Evolutionary conservation across 2,329 filamentous ascomycete species (phyloP).

Genomic region (Diaporthe ampelina): DNA sequence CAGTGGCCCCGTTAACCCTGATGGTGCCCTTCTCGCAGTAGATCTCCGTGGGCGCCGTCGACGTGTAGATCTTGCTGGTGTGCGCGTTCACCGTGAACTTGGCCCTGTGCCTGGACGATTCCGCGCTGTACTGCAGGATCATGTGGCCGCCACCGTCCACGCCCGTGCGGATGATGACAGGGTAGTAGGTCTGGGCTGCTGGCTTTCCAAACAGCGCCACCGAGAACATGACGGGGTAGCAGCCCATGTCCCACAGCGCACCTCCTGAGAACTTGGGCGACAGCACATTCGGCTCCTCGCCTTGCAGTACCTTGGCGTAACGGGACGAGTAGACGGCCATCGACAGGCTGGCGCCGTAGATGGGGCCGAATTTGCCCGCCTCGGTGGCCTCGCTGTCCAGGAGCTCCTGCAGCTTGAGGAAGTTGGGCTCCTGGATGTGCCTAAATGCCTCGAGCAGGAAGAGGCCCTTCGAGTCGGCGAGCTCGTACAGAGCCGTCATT

Average conservation of each 20-base stretch:
- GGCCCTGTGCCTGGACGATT: conserved; percentile 38
- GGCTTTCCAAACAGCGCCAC: conserved; percentile 39
- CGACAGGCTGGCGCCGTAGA: conserved; percentile 37
- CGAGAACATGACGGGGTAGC: conserved; percentile 39
- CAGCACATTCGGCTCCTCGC: conserved; percentile 41
- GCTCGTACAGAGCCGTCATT: conserved; percentile 62
- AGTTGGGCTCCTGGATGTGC: conserved; percentile 41
- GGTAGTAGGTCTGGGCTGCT: conserved; percentile 36
- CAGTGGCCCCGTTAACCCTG: conserved; percentile 37
- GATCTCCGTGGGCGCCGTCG: conserved; percentile 40
- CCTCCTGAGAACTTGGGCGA: conserved; percentile 40
- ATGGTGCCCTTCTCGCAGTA: conserved; percentile 41
- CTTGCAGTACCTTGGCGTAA: conserved; percentile 38
- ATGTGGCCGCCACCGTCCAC: conserved; percentile 40
- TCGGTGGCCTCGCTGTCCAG: conserved; percentile 34
- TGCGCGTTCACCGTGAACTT: conserved; percentile 41
- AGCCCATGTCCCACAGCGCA: conserved; percentile 40
- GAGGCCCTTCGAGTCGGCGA: conserved; percentile 45
- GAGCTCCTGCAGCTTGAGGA: conserved; percentile 36
- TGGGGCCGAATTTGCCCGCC: conserved; percentile 36
- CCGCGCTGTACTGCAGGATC: conserved; percentile 30
- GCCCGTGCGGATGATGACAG: conserved; percentile 39
- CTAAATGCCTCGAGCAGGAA: conserved; percentile 42
- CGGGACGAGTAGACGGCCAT: conserved; percentile 39
- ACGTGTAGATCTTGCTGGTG: conserved; percentile 43